Conservation (phyloP, 257 asterid species). For the Rhazya stricta region DNA sequence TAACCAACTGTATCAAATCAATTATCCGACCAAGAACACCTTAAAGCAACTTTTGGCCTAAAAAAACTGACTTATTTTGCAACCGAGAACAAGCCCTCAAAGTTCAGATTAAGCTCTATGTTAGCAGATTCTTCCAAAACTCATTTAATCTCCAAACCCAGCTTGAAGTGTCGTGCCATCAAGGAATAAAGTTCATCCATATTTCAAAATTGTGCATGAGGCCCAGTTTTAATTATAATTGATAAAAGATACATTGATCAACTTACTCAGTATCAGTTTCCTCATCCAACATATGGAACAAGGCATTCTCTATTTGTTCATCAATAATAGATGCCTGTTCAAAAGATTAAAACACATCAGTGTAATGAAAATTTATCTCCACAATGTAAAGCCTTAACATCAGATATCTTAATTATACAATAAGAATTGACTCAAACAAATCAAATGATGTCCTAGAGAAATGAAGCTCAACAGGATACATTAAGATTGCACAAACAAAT, state of each 20-base stretch:
- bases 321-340: slow-evolving; percentile 70
- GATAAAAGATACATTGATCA: slow-evolving; percentile 7
- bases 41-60: neutral
- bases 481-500: neutral
- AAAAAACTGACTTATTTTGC: neutral
- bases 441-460: neutral
- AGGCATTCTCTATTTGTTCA: slow-evolving; percentile 82
- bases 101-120: neutral
- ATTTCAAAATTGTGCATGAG: neutral
- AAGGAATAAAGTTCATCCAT: neutral
- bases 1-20: neutral
- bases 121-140: neutral
- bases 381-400: neutral
- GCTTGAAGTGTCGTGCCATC: neutral
- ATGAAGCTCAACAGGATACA: neutral
- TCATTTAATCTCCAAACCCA: neutral
- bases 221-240: neutral
- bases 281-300: slow-evolving; percentile 97
- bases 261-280: slow-evolving; percentile 96
- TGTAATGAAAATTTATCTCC: neutral
- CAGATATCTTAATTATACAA: neutral
- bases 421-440: neutral
- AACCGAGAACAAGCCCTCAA: neutral
- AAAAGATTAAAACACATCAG: slow-evolving; percentile 7
- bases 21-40: neutral